Base-by-base conservation (phyloP, 2,329 filamentous ascomycete species). In the Herpotrichia juniperi region DNA sequence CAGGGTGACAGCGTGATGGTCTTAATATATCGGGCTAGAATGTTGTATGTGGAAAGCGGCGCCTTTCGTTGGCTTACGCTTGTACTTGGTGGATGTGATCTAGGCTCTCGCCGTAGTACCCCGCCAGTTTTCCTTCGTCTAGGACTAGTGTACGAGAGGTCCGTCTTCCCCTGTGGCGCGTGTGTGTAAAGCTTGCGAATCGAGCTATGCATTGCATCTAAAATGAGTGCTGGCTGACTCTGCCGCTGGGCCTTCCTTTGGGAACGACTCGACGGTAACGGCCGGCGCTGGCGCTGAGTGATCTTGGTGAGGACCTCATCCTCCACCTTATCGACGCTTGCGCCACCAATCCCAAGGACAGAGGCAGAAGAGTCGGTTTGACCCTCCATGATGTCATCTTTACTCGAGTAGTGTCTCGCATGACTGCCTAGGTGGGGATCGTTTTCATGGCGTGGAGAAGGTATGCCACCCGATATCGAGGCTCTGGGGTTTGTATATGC, bases 21-120 rank as follows among this genome's bases (percentile, higher is more conserved):
- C 19, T 49, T n/a, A 2, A 72, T 24, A 45, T 66, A 64, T 16
- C 66, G 62, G n/a, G 61, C 54, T 24, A 73, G 48, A n/a, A 72
- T 58, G 4, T 63, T 57, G 49, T 66, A 58, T 5, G 70, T 43
- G 1, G 69, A 63, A 1, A 48, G 32, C 4, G 64, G 55, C 34
- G 56, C 7, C 9, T 46, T 46, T 22, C 12, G 9, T 11, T 17
- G 28, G 28, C 5, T 35, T 30, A 12, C 8, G 11, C 3, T n/a
- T 16, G 17, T 25, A 24, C 2, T 28, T 16, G 31, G 31, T 26
- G 21, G 3, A 4, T 3, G 12, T 5, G 31, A n/a, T 17, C 2
- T 9, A 17, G 17, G 34, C 14, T 25, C 2, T 32, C 16, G 21
- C 16, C 46, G 17, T 30, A 17, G 17, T 16, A 40, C 12, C 7